Conservation (phyloP, 495 filamentous ascomycete species). For the Penicillium herquei region DNA sequence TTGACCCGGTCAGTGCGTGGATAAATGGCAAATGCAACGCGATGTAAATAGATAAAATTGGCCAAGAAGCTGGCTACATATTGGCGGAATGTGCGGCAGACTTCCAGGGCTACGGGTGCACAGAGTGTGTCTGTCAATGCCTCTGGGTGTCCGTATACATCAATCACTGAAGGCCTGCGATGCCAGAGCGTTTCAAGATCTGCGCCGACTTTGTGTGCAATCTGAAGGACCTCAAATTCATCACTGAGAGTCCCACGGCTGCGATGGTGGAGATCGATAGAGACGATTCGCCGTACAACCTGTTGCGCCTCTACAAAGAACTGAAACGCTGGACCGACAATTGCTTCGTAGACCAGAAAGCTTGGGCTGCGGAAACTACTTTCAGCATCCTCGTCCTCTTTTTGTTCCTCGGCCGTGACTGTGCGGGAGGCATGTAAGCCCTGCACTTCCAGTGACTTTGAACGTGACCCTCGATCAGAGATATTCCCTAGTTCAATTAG, state of each 20-base stretch:
- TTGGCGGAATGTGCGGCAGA: slow-evolving; percentile 37
- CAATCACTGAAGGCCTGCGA: slow-evolving; percentile 32
- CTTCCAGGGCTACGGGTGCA: slow-evolving; percentile 23
- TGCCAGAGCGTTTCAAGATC: slow-evolving; percentile 43
- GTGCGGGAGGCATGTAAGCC: background rate
- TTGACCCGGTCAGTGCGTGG: slow-evolving; percentile 42
- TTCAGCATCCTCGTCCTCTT: slow-evolving; percentile 16
- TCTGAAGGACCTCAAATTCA: slow-evolving; percentile 43
- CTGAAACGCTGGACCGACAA: slow-evolving; percentile 35
- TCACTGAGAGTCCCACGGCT: slow-evolving; percentile 40
- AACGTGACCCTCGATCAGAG: slow-evolving; percentile 3
- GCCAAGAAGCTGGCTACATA: slow-evolving; percentile 43
- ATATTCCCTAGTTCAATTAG: slow-evolving; percentile 33
- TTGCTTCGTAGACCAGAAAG: slow-evolving; percentile 35
- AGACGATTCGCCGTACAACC: slow-evolving; percentile 37
- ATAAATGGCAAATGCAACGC: slow-evolving; percentile 43
- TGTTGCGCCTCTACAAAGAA: slow-evolving; percentile 39
- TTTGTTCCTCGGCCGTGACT: slow-evolving; percentile 1
- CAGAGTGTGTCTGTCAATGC: slow-evolving; percentile 26
- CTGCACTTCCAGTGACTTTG: slow-evolving; percentile 1
- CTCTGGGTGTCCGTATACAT: slow-evolving; percentile 31
- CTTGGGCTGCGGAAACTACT: slow-evolving; percentile 27
- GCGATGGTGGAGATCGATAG: slow-evolving; percentile 42
- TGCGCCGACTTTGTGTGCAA: slow-evolving; percentile 39
- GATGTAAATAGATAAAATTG: slow-evolving; percentile 42